Base-by-base conservation (phyloP, 768 basidiomycete genomes). In the Lentinula sp. region DNA sequence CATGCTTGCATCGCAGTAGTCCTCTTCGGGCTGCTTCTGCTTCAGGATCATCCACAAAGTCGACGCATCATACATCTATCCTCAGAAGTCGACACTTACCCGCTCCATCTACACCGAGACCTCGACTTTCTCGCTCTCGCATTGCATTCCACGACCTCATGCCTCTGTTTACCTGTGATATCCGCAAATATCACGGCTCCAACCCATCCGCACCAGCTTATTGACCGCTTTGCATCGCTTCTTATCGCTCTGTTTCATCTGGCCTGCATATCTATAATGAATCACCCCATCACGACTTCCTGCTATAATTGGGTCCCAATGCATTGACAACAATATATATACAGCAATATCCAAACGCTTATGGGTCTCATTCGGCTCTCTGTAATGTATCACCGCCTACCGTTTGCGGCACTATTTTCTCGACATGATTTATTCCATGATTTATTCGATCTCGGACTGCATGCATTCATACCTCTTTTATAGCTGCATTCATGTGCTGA, bases 361-460 rank as follows among this genome's bases (percentile, higher is more conserved):
- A 59, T 31, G 35, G 32, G 31, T 48, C 40, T 39, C 42, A 53
- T 34, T 53, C 32, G 32, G 9, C 50, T 15, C 31, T 37, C 18
- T 55, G 37, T 49, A 55, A 40, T 57, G 54, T 55, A 60, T 50
- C 37, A 59, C 57, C 43, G 39, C 23, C 50, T 59, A 31, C 18
- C 3, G n/a, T 58, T 53, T 64, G 64, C 62, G 59, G 57, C 54
- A 42, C 61, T 57, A 68, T 68, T 67, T 28, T 68, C 45, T 35
- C 57, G 40, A 59, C 66, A 40, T 68, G 60, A 67, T 70, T 70
- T 70, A 69, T 70, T 68, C 63, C 49, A 69, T 67, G 69, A 71
- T 67, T 68, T 70, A 68, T 64, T 59, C 57, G 23, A 56, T 43
- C 23, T 40, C 55, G 40, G 34, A 54, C 53, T 54, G 53, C 53